Evolutionary conservation across 2,329 filamentous ascomycete genomes (phyloP).

Genomic region (Stagonosporopsis rhizophila): DNA sequence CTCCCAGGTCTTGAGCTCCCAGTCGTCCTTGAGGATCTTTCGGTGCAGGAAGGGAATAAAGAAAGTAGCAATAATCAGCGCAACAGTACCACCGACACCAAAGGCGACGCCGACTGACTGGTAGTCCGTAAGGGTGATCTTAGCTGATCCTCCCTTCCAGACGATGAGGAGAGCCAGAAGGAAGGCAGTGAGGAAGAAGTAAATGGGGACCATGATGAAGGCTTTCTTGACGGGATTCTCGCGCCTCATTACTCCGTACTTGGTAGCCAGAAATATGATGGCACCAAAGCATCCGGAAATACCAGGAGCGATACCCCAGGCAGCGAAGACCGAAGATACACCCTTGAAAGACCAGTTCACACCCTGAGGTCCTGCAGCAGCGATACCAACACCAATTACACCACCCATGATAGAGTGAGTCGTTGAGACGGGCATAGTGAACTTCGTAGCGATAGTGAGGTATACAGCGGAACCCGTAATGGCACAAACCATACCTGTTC

Average conservation of each 20-base stretch:
- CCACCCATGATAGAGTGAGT: constrained; percentile 58
- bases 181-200: constrained; percentile 63
- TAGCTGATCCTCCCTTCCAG: constrained; percentile 54
- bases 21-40: constrained; percentile 66
- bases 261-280: constrained; percentile 63
- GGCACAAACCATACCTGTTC: constrained; percentile 62
- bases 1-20: constrained; percentile 64
- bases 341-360: constrained; percentile 65
- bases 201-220: constrained; percentile 58
- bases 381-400: constrained; percentile 55
- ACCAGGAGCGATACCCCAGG: constrained; percentile 67
- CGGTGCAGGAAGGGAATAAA: constrained; percentile 67
- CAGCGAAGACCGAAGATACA: constrained; percentile 64
- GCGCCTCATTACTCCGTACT: constrained; percentile 63
- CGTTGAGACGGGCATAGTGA: constrained; percentile 62
- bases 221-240: constrained; percentile 62
- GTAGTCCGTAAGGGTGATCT: constrained; percentile 57
- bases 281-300: constrained; percentile 62
- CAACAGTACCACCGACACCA: constrained; percentile 59
- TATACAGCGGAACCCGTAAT: constrained; percentile 60
- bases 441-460: constrained; percentile 60
- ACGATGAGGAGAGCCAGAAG: constrained; percentile 58
- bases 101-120: constrained; percentile 63
- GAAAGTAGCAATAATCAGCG: constrained; percentile 59
- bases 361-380: constrained; percentile 60